phyloP scores from a whole-genome alignment of 352 stramenopile genomes.

The Vaucheria bursata region DNA sequence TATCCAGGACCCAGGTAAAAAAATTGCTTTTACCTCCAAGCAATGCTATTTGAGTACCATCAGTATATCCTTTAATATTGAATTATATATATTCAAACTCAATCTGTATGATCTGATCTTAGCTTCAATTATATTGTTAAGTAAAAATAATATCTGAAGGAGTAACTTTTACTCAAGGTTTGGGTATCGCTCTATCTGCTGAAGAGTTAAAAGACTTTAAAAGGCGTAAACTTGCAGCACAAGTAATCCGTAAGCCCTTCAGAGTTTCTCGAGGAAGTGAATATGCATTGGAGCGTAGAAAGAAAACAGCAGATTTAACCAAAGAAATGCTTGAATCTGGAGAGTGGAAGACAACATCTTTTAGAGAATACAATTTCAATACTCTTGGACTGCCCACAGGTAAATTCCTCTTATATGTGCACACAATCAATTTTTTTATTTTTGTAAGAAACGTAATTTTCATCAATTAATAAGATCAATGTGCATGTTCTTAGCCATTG shows the following conservation, averaged over 20 bases:
- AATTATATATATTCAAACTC: too few species aligned
- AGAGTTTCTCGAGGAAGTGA: conserved; percentile 77
- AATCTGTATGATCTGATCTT: too few species aligned
- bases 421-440: neutral
- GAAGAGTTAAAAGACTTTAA: conserved; percentile 17
- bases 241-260: conserved; percentile 84
- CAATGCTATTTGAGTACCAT: too few species aligned
- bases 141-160: neutral
- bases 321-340: conserved; percentile 96
- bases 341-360: conserved; percentile 85
- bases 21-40: too few species aligned
- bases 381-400: conserved; percentile 72
- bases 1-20: neutral
- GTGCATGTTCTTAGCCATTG: too few species aligned
- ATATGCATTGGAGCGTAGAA: conserved; percentile 84
- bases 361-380: conserved; percentile 99
- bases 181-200: neutral
- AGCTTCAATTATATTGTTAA: neutral
- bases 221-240: conserved; percentile 20
- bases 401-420: conserved; percentile 13
- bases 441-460: neutral
- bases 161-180: neutral
- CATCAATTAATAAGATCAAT: neutral
- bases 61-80: too few species aligned
- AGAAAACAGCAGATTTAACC: conserved; percentile 90